Evolutionary conservation across 1,284 basidiomycete species (phyloP), one percentile per base, ranked within the genome.

Genomic region (Cutaneotrichosporon arboriforme): DNA sequence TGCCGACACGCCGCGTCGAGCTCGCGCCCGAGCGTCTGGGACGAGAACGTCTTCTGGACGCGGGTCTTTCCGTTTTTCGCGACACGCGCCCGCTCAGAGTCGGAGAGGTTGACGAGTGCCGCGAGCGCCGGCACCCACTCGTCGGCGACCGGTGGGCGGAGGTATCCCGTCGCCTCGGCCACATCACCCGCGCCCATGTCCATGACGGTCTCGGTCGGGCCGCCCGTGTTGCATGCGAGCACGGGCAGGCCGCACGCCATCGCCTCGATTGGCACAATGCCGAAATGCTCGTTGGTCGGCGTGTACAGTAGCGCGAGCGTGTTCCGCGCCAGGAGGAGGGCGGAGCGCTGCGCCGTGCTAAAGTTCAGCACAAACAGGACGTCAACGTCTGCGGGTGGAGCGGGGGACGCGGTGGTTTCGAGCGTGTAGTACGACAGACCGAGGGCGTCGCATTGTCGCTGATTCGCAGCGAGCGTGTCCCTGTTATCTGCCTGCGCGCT

Each of bases 201-300:
- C 10, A 92, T 73, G 18, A 97, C 77, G 42, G 87, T 94, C 76
- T 98, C 94, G 1, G 84, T 87, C 1, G 96, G 94, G 0, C 94
- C 94, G 33, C 96, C 94, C 47, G 82, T 87, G 70, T 92, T 79
- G 62, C 87, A 89, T 0, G 92, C 92, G 7, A 98, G 74, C 0
- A 98, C 88, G 0, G 92, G 91, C 0, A 97, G 71, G 1, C 90
- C 89, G 57, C 87, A 92, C 2, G 85, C 82, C 91, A 97, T 97
- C 0, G 84, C 93, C 72, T 98, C 96, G 5, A 97, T 82, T 0
- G 94, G 94, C 0, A 88, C 93, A 63, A 98, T 97, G 2, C 94
- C 94, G 69, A 98, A 96, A 73, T 98, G 94, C 69, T 98, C 94
- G 72, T 96, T 93, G 2, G 83, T 79, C 0, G 96, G 94, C 0